phyloP scores from a whole-genome alignment of 2,329 filamentous ascomycete species.

The Stagonosporopsis vannaccii region DNA sequence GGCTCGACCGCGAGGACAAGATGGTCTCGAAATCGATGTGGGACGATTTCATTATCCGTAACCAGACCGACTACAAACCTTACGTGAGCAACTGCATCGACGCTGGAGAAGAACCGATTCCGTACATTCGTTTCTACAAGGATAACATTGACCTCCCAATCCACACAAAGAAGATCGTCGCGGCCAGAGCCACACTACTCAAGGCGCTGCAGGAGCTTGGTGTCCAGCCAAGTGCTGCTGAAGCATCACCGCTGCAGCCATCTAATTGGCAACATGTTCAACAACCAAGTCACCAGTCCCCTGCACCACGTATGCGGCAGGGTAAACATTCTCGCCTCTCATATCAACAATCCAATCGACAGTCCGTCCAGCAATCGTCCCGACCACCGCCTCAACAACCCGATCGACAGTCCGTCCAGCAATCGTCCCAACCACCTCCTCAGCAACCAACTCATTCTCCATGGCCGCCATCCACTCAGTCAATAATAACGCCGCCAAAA shows the following conservation, averaged over 20 bases:
- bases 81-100: constrained; percentile 36
- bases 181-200: constrained; percentile 24
- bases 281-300: not conserved
- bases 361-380: not conserved
- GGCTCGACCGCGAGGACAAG: constrained; percentile 38
- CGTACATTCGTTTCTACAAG: constrained; percentile 47
- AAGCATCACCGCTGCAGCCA: not conserved
- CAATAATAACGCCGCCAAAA: not conserved
- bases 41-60: constrained; percentile 51
- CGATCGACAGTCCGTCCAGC: not conserved
- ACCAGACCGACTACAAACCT: constrained; percentile 40
- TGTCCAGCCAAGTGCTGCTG: not conserved
- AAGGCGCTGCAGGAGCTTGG: constrained; percentile 33
- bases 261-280: not conserved
- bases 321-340: not conserved
- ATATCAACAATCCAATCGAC: not conserved
- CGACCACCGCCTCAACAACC: not conserved
- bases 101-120: constrained; percentile 30
- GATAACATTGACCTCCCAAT: constrained; percentile 38
- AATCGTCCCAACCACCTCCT: not conserved
- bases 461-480: constrained; percentile 7
- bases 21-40: constrained; percentile 49
- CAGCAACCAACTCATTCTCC: not conserved
- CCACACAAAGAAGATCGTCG: constrained; percentile 36
- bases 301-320: not conserved